Conservation (phyloP, 2,329 filamentous ascomycete genomes). For the Lachnellula suecica region DNA sequence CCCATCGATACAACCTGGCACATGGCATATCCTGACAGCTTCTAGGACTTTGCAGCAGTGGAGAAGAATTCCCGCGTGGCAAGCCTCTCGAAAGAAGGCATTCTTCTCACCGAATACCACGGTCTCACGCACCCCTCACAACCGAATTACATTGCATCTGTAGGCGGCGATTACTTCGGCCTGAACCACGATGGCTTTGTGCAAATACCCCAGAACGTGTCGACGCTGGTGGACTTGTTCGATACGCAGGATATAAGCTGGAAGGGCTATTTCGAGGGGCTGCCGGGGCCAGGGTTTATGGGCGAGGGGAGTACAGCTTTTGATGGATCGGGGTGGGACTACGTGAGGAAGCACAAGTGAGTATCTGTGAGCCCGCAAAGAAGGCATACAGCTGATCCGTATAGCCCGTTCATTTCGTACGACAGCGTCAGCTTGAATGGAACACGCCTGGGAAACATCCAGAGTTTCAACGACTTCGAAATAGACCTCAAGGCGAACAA, state of each 20-base stretch:
- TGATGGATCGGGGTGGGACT: conserved; percentile 36
- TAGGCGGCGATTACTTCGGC: conserved; percentile 48
- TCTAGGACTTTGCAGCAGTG: conserved; percentile 44
- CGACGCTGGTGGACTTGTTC: conserved; percentile 46
- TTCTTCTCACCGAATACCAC: conserved; percentile 44
- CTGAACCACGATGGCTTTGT: conserved; percentile 45
- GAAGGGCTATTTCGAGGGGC: conserved; percentile 46
- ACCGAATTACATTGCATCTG: conserved; percentile 47
- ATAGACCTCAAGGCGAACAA: conserved; percentile 52
- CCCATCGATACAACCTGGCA: background rate
- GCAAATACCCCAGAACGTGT: conserved; percentile 44
- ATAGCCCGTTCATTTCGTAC: conserved; percentile 46
- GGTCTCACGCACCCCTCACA: conserved; percentile 47
- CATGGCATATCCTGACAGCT: background rate
- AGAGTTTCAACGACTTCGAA: conserved; percentile 62
- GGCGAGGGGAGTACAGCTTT: conserved; percentile 36
- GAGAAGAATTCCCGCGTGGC: conserved; percentile 39
- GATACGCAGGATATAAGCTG: conserved; percentile 41
- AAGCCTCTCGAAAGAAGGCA: conserved; percentile 42
- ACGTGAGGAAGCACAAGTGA: conserved; percentile 34
- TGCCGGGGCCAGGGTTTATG: conserved; percentile 48
- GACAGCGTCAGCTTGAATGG: conserved; percentile 51
- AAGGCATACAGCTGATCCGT: conserved; percentile 6
- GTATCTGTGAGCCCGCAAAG: background rate
- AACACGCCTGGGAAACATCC: conserved; percentile 54